phyloP scores from a whole-genome alignment of 345 rosid species.

The Citrus sinensis region DVS_A1.0 CM039162.1:234501-235000 shows the following conservation, averaged over 20 bases:
- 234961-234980: slow-evolving; percentile 33
- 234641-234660: slow-evolving; percentile 17
- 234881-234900: slow-evolving; percentile 43
- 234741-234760: slow-evolving; percentile 29
- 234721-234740: slow-evolving; percentile 25
- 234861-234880: slow-evolving; percentile 22
- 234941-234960: slow-evolving; percentile 34
- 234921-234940: slow-evolving; percentile 26
- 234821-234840: slow-evolving; percentile 35
- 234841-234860: slow-evolving; percentile 35
- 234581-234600: slow-evolving; percentile 17
- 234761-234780: slow-evolving; percentile 31
- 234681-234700: slow-evolving; percentile 27
- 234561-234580: slow-evolving; percentile 26
- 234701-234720: slow-evolving; percentile 26
- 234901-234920: slow-evolving; percentile 27
- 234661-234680: slow-evolving; percentile 24
- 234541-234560: slow-evolving; percentile 25
- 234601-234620: slow-evolving; percentile 17
- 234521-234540: slow-evolving; percentile 19
- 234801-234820: slow-evolving; percentile 29
- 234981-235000: slow-evolving; percentile 40
- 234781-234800: slow-evolving; percentile 28
- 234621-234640: slow-evolving; percentile 21
- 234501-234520: slow-evolving; percentile 17